These are phyloP conservation scores for Clonostachys sp. DNA, from an alignment of 2,329 filamentous ascomycete species.

Conservation along the genomic window DNA sequence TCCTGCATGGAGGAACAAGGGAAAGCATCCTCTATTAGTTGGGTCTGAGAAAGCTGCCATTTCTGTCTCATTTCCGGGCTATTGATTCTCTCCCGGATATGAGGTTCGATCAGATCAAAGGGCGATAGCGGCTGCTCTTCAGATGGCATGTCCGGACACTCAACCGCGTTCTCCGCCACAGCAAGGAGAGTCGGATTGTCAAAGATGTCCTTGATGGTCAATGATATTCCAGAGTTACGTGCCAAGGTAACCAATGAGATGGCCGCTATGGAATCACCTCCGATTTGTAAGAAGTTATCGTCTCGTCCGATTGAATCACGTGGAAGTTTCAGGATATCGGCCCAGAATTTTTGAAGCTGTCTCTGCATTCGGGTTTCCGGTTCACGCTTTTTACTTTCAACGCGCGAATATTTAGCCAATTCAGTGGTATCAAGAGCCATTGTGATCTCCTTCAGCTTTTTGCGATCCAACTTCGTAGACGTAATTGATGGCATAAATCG, in stretches of 20 bases:
- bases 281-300: conserved; percentile 6
- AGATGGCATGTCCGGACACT: not conserved
- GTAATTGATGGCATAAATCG: conserved; percentile 8
- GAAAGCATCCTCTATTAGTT: conserved; percentile 19
- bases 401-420: not conserved
- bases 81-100: too few relatives aligned
- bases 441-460: not conserved
- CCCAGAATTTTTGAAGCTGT: conserved; percentile 20
- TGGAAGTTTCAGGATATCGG: conserved; percentile 26
- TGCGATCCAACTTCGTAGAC: conserved; percentile 6
- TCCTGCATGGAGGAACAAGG: conserved; percentile 29
- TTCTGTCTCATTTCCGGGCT: too few relatives aligned
- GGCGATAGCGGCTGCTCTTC: not conserved
- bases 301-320: conserved; percentile 3
- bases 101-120: not conserved
- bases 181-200: conserved; percentile 2
- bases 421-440: not conserved
- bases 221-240: not conserved
- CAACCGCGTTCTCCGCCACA: not conserved
- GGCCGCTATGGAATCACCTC: conserved; percentile 9
- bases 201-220: conserved; percentile 6
- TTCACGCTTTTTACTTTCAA: not conserved
- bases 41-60: not conserved
- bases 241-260: conserved; percentile 3
- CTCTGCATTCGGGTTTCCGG: conserved; percentile 11